Evolutionary conservation across 2,329 filamentous ascomycete genomes (phyloP).

Genomic region (Colletotrichum theobromicola): DNA sequence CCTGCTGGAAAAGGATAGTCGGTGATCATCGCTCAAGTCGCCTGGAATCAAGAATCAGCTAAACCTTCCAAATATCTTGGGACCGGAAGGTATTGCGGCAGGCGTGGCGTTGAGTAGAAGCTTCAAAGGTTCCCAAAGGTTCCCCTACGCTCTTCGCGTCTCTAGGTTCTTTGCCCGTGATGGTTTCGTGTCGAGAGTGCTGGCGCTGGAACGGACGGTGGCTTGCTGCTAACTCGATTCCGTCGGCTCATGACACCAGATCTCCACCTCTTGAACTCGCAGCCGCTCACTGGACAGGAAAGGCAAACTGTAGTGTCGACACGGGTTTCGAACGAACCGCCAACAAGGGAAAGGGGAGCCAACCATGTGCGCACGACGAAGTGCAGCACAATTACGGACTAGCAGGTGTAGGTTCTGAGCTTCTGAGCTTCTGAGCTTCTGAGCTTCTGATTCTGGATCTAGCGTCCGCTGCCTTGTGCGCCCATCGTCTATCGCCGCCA

Average conservation of each 20-base stretch:
- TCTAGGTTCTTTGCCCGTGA: neutral
- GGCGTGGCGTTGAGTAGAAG: neutral
- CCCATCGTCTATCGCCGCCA: neutral
- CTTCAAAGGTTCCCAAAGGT: neutral
- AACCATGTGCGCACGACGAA: slow-evolving; percentile 14
- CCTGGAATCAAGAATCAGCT: neutral
- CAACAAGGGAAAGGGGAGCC: neutral
- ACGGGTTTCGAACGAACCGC: neutral
- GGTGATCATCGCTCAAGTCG: slow-evolving; percentile 1
- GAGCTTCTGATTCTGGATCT: neutral
- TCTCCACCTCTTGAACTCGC: neutral
- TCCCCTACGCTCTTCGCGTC: neutral
- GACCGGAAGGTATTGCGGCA: neutral
- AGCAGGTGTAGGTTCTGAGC: neutral
- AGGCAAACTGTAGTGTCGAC: neutral
- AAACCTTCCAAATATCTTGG: neutral
- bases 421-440: neutral
- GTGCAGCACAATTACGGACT: slow-evolving; percentile 6
- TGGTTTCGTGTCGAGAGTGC: neutral
- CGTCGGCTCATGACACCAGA: neutral
- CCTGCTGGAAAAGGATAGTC: slow-evolving; percentile 1
- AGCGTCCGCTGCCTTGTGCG: neutral
- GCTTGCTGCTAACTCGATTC: neutral
- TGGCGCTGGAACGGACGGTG: neutral
- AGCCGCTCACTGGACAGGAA: neutral